These are phyloP conservation scores for Psilocybe sp. DNA, from an alignment of 768 basidiomycete genomes.

Conservation along the genomic window DNA sequence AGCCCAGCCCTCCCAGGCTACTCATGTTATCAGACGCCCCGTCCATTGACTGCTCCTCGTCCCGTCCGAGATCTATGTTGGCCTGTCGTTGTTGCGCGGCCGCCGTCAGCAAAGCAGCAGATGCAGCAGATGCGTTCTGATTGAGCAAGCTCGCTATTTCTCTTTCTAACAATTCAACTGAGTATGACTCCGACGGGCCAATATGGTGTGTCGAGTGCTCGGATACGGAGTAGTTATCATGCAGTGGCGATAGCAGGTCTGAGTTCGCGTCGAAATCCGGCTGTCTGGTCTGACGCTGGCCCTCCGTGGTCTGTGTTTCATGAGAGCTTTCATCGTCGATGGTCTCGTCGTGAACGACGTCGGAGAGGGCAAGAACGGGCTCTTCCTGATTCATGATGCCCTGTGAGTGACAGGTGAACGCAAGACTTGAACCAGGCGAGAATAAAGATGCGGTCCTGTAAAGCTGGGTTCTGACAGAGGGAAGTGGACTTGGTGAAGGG, in stretches of 20 bases:
- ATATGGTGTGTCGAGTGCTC: constrained; percentile 34
- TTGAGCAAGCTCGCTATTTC: constrained; percentile 74
- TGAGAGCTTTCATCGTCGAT: constrained; percentile 55
- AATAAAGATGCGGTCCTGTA: neutral
- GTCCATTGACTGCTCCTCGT: constrained; percentile 26
- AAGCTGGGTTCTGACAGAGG: neutral
- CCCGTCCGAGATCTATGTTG: constrained; percentile 33
- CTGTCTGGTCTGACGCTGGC: constrained; percentile 28
- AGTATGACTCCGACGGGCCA: constrained; percentile 46
- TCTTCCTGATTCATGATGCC: constrained; percentile 51
- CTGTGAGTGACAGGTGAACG: neutral
- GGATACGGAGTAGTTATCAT: constrained; percentile 33
- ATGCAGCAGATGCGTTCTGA: constrained; percentile 71
- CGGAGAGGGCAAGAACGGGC: constrained; percentile 71
- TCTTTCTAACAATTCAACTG: constrained; percentile 73
- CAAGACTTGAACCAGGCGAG: constrained; percentile 1
- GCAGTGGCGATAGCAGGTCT: constrained; percentile 36
- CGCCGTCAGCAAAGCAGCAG: constrained; percentile 60
- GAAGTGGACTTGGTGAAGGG: constrained; percentile 1
- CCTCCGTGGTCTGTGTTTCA: constrained; percentile 22
- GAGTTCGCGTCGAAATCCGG: constrained; percentile 31
- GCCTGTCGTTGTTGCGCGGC: constrained; percentile 68
- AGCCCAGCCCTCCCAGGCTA: constrained; percentile 47
- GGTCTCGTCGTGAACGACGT: constrained; percentile 81
- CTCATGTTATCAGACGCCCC: constrained; percentile 28